Evolutionary conservation across 164 flowering plant genomes (phyloP), one percentile per base, ranked within the genome.

Genomic region (Tinospora cordifolia): DNA sequence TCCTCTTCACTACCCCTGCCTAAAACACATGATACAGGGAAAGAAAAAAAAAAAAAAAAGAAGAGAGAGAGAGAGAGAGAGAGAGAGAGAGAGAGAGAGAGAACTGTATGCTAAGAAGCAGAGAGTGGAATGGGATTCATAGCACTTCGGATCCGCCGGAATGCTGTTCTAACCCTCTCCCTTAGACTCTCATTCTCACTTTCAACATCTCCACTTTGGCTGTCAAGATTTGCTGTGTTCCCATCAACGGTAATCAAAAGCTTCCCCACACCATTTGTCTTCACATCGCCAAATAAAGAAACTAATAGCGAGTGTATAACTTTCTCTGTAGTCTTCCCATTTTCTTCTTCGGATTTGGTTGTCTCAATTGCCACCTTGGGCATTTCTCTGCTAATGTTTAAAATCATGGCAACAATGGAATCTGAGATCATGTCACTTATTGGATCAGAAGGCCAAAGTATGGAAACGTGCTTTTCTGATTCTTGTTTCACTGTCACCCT

Each of bases 401-500:
- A 66, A 67, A 94, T 81, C 75, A 92, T 71, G 67, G 98, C 97
- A 51, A 94, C 88, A 70, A 92, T 64, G 0, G 99, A 94, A 63
- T 94, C 98, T 1, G 94, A 88, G 4, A 94, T 97, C 99, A 94
- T 94, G 74, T 94, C 99, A 66, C 96, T 88, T 13, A 92, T 84
- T 3, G 98, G 99, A 69, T 94, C 94, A n/a, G 98, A 85, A 21
- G 77, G 44, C 99, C 99, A 94, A 68, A 84, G 91, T 68, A 94
- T 63, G 1, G 98, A 92, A 10, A 94, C 54, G 63, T 90, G 91
- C 73, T 85, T 86, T 39, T 90, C 93, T 1, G 97, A 83, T 40
- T 94, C 99, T 72, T 88, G 95, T 84, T 87, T 94, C 76, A 94
- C 83, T 0, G 92, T 87, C 26, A 92, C 97, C 51, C 87, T 75